Base-by-base conservation (phyloP, 129 eudicot species). In the Sambucus nigra region DNA sequence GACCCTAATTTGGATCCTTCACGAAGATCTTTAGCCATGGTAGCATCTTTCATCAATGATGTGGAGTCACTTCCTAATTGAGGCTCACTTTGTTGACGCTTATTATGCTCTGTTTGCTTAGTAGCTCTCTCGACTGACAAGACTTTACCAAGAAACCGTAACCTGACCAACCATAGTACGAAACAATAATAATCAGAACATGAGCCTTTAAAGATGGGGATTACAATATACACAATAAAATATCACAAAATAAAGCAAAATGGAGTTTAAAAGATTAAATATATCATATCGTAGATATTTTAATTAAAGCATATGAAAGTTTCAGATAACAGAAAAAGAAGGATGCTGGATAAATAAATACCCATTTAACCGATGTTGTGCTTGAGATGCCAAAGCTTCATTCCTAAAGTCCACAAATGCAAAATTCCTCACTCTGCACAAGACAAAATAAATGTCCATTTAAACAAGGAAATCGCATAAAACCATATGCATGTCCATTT, bases 81-180 rank as follows among this genome's bases (percentile, higher is more conserved):
- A 32, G 57, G 19, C 59, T 73, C 76, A 57, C 38, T 53, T 51
- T 80, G 64, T 42, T 61, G 72, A 52, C 58, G 26, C 28, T 53
- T 64, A 31, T 55, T 61, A 25, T 60, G 67, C 25, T 79, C 59
- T 44, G 60, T 50, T 42, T 68, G 65, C 60, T 58, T 76, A 53
- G 11, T 69, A 63, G 98, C 83, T 77, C 82, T 81, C 70, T 85
- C 84, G 32, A 91, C 95, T 17, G 94, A 85, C 77, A 91, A 69
- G 26, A 85, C 89, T 67, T 81, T 85, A 56, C 98, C 98, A 70
- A 91, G 88, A 85, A 91, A 85, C 48, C 89, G 71, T 48, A 91
- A 69, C 72, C 96, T 84, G 69, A 54, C 45, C 38, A 65, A 18
- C 17, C 38, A 35, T 5, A 54, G 39, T 18, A 39, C 1, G 44